Evolutionary conservation across 78 protist genomes (phyloP).

Genomic region (Tieghemostelium lacteum): DNA sequence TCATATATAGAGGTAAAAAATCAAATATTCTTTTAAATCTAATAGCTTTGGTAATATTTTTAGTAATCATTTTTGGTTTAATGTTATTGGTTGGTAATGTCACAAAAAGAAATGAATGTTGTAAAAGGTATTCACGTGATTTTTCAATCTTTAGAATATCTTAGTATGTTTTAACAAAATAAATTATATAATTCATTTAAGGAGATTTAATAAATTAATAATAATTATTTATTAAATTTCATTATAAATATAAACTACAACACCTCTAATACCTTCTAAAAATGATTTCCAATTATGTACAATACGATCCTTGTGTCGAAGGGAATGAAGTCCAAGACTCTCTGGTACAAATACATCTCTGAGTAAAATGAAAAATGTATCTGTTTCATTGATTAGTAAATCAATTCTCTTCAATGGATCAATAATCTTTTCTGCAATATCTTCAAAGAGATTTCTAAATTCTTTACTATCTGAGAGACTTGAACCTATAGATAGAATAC

Average conservation of each 20-base stretch:
- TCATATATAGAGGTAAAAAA: neutral
- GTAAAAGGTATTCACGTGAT: neutral
- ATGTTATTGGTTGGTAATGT: neutral
- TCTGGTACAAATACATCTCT: conserved; percentile 53
- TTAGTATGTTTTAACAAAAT: too few species aligned
- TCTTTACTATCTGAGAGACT: conserved; percentile 72
- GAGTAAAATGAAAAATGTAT: conserved; percentile 37
- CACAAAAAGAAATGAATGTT: neutral
- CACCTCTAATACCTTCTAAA: conserved; percentile 39
- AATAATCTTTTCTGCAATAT: conserved; percentile 64
- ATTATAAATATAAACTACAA: conserved; percentile 45
- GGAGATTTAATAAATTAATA: too few species aligned
- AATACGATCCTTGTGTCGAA: conserved; percentile 50
- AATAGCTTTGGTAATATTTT: neutral
- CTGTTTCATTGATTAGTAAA: conserved; percentile 15
- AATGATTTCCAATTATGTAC: conserved; percentile 71
- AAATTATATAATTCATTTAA: too few species aligned
- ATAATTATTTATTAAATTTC: conserved; percentile 1
- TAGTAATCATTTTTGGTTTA: too few species aligned
- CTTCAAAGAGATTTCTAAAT: conserved; percentile 73
- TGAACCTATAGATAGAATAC: conserved; percentile 49
- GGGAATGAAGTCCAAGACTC: conserved; percentile 4
- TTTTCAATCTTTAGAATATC: neutral
- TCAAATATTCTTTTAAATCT: too few species aligned
- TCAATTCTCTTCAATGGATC: conserved; percentile 66